A percentile compares a stretch with the other conserved stretches of the same genome.
phyloP scores from a whole-genome alignment of 106 monocot genomes.

The Dendrobium nobile region DNA sequence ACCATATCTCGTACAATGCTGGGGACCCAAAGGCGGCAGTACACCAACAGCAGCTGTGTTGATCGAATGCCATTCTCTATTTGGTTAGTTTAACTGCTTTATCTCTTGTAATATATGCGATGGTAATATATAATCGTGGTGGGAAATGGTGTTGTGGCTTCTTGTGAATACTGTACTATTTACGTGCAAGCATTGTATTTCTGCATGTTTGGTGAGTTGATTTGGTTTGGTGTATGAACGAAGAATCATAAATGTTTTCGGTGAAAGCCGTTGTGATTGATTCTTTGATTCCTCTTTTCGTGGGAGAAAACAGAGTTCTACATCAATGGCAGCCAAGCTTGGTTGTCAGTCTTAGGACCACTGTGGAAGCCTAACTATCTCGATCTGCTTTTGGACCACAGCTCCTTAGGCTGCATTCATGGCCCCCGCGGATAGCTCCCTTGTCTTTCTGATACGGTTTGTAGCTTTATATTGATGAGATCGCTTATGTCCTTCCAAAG shows the following conservation, averaged over 20 bases:
- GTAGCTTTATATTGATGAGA: no score
- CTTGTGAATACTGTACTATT: not conserved
- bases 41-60: not conserved
- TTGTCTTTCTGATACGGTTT: no score
- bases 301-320: no score
- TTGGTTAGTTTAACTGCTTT: not conserved
- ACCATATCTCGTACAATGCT: not conserved
- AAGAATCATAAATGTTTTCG: not conserved
- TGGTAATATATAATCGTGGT: not conserved
- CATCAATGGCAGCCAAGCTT: no score
- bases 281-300: not conserved
- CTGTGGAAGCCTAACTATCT: no score
- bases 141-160: not conserved
- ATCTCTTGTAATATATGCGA: conserved; percentile 1
- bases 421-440: no score
- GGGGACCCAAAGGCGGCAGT: not conserved
- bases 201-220: not conserved
- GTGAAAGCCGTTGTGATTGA: not conserved
- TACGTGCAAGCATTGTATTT: not conserved
- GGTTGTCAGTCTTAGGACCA: no score
- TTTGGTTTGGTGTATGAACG: not conserved
- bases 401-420: no score
- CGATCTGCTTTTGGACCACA: no score
- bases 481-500: no score
- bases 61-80: not conserved